Evolutionary conservation across 768 basidiomycete species (phyloP).

Genomic region (Tephrocybe sp.): DNA sequence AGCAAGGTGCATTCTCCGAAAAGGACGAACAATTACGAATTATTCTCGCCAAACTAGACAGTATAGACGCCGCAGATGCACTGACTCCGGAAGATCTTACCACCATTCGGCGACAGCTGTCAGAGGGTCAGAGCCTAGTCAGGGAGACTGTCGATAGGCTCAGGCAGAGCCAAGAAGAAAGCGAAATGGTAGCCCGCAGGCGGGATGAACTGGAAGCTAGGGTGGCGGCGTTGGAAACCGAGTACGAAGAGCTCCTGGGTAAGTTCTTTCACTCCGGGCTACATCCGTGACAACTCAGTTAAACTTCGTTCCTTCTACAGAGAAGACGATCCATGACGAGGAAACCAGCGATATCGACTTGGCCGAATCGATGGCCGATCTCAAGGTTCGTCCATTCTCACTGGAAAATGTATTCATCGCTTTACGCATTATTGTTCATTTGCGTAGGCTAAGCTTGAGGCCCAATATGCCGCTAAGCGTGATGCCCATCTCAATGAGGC

Average conservation of each 20-base stretch:
- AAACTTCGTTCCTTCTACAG: constrained; percentile 36
- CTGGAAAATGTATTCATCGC: constrained; percentile 7
- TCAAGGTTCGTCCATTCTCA: constrained; percentile 59
- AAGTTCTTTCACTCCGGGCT: constrained; percentile 24
- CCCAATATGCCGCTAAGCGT: constrained; percentile 89
- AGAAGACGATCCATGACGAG: constrained; percentile 90
- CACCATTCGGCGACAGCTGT: constrained; percentile 80
- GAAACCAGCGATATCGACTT: constrained; percentile 82
- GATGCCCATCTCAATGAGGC: constrained; percentile 87
- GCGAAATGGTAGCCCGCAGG: constrained; percentile 76
- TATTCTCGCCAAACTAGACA: constrained; percentile 80
- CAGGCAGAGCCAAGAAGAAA: constrained; percentile 89
- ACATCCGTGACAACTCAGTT: constrained; percentile 13
- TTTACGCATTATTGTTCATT: constrained; percentile 17
- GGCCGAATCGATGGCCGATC: constrained; percentile 81
- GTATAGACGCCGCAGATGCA: constrained; percentile 64
- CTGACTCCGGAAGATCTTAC: constrained; percentile 77
- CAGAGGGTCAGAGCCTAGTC: constrained; percentile 82
- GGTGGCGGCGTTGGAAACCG: constrained; percentile 77
- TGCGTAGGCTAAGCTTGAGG: constrained; percentile 83
- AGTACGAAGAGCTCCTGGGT: constrained; percentile 97
- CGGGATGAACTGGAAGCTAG: constrained; percentile 87
- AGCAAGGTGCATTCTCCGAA: constrained; percentile 94
- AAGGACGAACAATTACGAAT: constrained; percentile 91
- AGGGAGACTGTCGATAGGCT: constrained; percentile 89